Evolutionary conservation across 148 eudicot genomes (phyloP), one percentile per base, ranked within the genome.

Genomic region (Limonium bicolor): DNA sequence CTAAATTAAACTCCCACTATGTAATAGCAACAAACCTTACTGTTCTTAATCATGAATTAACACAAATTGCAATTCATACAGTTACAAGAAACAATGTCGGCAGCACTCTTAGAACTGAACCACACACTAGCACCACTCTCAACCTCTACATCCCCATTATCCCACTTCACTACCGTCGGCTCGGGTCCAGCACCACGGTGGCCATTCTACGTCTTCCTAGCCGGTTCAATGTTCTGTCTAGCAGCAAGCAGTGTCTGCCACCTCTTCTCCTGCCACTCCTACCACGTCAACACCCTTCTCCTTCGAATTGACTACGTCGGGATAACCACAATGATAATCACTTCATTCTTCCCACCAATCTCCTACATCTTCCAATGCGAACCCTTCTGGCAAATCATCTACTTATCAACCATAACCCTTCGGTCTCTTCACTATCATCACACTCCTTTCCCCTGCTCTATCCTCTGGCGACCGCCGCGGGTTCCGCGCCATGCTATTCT

Each of bases 301-400:
- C 51, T 80, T 23, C 69, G 74, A 25, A 55, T 90, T 36, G 99
- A 90, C 69, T 90, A 85, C 51, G 71, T 70, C 3, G 99, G 99
- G 2, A 90, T 90, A 7, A 58, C 80, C 1, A 61, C 70, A 54
- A 90, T 84, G 99, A 90, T 90, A 62, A 80, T 90, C 67, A 76
- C 99, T 46, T 90, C 99, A 0, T 90, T 90, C 55, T 90, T 90
- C 76, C 99, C 95, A 1, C 85, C 99, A 7, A 81, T 90, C 17
- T 84, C 64, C 76, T 90, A 90, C 82, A 81, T 90, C 56, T 90
- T 90, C 78, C 73, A 63, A 7, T 90, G 99, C n/a, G 39, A 67
- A 16, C 80, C 93, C 0, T 48, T 57, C 11, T 90, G 88, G 88
- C 99, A 85, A 57, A 27, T 85, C 43, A 20, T 68, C 41, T 90